Conservation (phyloP, 768 basidiomycete species). For the Serpula lacrymans region DNA sequence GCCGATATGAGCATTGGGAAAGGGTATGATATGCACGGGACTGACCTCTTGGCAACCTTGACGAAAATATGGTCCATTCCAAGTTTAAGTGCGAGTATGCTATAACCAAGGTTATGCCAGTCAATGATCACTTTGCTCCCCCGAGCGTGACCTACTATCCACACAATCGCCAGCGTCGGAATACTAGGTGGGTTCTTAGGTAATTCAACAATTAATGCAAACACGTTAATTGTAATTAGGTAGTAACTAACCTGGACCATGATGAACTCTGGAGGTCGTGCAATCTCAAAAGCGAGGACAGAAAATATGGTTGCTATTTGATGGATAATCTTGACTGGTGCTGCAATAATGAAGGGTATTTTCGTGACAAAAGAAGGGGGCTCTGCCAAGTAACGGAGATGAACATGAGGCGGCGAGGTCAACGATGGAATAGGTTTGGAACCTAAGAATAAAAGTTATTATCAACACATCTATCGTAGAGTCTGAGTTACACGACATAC, state of each 20-base stretch:
- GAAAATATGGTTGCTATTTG: conserved; percentile 65
- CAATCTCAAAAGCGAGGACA: conserved; percentile 57
- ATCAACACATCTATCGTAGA: neutral
- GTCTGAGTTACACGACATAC: conserved; percentile 37
- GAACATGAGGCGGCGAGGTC: conserved; percentile 59
- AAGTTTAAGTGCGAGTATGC: conserved; percentile 82
- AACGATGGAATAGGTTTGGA: conserved; percentile 76
- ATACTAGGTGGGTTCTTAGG: conserved; percentile 93
- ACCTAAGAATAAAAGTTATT: conserved; percentile 38
- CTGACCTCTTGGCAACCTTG: conserved; percentile 70
- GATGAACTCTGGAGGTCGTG: conserved; percentile 75
- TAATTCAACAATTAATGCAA: conserved; percentile 1
- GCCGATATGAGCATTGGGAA: neutral
- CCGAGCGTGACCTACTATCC: conserved; percentile 61
- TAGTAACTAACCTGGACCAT: conserved; percentile 74
- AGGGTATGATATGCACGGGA: neutral
- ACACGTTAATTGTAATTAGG: neutral
- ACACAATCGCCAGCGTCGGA: conserved; percentile 85
- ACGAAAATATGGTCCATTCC: conserved; percentile 69
- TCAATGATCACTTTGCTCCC: conserved; percentile 92
- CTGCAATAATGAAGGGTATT: conserved; percentile 68
- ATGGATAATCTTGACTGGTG: conserved; percentile 75
- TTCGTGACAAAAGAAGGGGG: conserved; percentile 50
- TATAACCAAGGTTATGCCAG: conserved; percentile 98
- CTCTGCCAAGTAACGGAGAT: conserved; percentile 63